Evolutionary conservation across 2,329 filamentous ascomycete genomes (phyloP).

Genomic region (Malbranchea zuffiana): DNA sequence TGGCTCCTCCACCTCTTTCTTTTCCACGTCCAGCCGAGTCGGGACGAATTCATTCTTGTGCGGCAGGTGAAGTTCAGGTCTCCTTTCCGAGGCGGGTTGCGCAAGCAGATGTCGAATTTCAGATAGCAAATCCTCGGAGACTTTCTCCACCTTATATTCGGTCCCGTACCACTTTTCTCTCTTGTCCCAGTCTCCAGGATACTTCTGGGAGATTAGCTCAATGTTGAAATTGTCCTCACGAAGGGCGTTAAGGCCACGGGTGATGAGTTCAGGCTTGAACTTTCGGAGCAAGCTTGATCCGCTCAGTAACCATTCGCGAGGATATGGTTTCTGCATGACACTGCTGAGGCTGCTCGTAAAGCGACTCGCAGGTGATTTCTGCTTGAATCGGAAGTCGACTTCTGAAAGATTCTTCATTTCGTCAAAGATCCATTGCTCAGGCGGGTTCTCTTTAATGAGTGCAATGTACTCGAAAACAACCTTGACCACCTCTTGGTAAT

Average conservation of each 20-base stretch:
- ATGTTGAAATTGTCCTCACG: conserved; percentile 83
- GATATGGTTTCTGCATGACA: conserved; percentile 83
- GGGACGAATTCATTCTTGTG: conserved; percentile 95
- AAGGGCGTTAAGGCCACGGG: conserved; percentile 60
- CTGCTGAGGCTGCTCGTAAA: conserved; percentile 79
- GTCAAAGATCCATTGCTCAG: conserved; percentile 86
- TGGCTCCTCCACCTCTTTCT: conserved; percentile 73
- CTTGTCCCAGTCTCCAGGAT: conserved; percentile 71
- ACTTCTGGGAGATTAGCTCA: conserved; percentile 69
- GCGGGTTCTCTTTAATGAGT: conserved; percentile 66
- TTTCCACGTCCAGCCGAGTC: conserved; percentile 83
- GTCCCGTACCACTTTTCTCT: conserved; percentile 98
- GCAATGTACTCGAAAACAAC: conserved; percentile 85
- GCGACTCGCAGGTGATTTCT: conserved; percentile 79
- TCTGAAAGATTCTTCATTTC: conserved; percentile 85
- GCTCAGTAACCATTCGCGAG: conserved; percentile 78
- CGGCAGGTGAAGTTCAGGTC: conserved; percentile 68
- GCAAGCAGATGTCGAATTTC: conserved; percentile 57
- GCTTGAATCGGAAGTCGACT: conserved; percentile 87
- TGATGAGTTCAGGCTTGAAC: conserved; percentile 69
- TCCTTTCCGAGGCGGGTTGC: conserved; percentile 47
- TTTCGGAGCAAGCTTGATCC: conserved; percentile 63
- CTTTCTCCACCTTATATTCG: conserved; percentile 73
- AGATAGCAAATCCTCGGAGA: conserved; percentile 62
- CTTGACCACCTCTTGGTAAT: conserved; percentile 73